Percentiles rank a stretch among this genome's conserved stretches.
These are phyloP conservation scores for Tanozyma kutaoensis DNA, from an alignment of 805 yeast genomes.

Conservation along the genomic window DNA sequence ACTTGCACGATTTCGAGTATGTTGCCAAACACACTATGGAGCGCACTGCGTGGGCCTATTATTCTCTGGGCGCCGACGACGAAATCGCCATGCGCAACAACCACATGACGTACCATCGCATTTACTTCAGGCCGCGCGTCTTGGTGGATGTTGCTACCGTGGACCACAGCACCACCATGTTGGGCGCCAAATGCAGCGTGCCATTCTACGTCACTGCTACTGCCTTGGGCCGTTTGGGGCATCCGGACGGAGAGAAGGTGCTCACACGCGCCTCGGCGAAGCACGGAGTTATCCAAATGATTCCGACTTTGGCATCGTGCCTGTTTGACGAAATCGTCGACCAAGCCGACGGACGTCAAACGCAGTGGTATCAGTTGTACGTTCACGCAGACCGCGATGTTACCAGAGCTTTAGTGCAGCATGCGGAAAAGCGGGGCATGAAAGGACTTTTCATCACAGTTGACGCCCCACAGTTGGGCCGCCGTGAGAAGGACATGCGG, in stretches of 20 bases:
- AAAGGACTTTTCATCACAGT: slow-evolving; percentile 81
- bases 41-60: slow-evolving; percentile 81
- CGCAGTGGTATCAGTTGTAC: slow-evolving; percentile 83
- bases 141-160: slow-evolving; percentile 70
- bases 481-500: slow-evolving; percentile 81
- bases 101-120: slow-evolving; percentile 77
- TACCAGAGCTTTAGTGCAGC: slow-evolving; percentile 45
- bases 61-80: slow-evolving; percentile 86
- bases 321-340: slow-evolving; percentile 77
- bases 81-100: slow-evolving; percentile 85
- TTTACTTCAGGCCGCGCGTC: slow-evolving; percentile 77
- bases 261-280: slow-evolving; percentile 73
- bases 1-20: slow-evolving; percentile 76
- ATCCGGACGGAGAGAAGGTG: slow-evolving; percentile 84
- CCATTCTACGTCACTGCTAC: slow-evolving; percentile 91
- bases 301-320: slow-evolving; percentile 83
- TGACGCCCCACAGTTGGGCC: slow-evolving; percentile 86
- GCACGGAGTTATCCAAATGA: slow-evolving; percentile 72
- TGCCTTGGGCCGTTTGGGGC: slow-evolving; percentile 84
- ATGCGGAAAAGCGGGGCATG: slow-evolving; percentile 48
- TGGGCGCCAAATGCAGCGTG: slow-evolving; percentile 55
- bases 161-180: slow-evolving; percentile 57
- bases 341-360: slow-evolving; percentile 51
- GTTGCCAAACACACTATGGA: slow-evolving; percentile 72
- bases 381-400: slow-evolving; percentile 61